These are phyloP conservation scores for Gossypium lobatum DNA, from an alignment of 441 rosid species.

Conservation along the genomic window DNA sequence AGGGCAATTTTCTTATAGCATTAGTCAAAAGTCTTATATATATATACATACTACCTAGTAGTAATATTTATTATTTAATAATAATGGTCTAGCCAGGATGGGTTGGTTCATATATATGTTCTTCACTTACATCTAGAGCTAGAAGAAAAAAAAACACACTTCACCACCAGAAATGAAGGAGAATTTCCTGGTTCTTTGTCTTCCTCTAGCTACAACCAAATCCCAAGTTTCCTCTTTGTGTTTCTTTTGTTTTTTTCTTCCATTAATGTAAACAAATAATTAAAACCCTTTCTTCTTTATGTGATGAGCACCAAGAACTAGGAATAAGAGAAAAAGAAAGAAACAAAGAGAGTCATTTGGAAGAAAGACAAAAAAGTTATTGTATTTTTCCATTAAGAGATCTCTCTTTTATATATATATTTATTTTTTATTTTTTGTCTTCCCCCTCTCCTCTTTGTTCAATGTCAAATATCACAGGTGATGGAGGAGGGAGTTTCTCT, in stretches of 20 bases:
- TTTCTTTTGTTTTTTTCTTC: not conserved
- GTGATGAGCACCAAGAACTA: slow-evolving; percentile 12
- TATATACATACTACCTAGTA: not conserved
- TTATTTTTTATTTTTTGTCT: not conserved
- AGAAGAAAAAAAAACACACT: not conserved
- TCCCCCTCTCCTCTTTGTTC: slow-evolving; percentile 7
- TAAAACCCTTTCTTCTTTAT: not conserved
- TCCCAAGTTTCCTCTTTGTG: slow-evolving; percentile 19
- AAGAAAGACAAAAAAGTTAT: slow-evolving; percentile 13
- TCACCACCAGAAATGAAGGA: slow-evolving; percentile 33
- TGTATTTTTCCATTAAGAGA: not conserved
- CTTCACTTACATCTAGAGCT: slow-evolving; percentile 1
- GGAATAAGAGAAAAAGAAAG: slow-evolving; percentile 21
- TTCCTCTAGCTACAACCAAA: slow-evolving; percentile 25
- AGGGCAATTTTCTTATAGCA: slow-evolving; percentile 6
- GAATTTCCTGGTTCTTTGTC: slow-evolving; percentile 36
- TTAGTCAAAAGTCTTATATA: not conserved
- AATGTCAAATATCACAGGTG: slow-evolving; percentile 46
- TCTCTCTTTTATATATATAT: not conserved
- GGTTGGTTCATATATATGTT: not conserved
- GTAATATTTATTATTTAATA: not conserved
- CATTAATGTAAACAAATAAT: not conserved
- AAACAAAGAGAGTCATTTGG: slow-evolving; percentile 21
- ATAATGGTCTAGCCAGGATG: slow-evolving; percentile 11
- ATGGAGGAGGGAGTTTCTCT: slow-evolving; percentile 37